Percentiles rank a stretch among this genome's conserved stretches.
phyloP scores from a whole-genome alignment of 2,329 filamentous ascomycete genomes.

The Verticillium dahliae region DNA sequence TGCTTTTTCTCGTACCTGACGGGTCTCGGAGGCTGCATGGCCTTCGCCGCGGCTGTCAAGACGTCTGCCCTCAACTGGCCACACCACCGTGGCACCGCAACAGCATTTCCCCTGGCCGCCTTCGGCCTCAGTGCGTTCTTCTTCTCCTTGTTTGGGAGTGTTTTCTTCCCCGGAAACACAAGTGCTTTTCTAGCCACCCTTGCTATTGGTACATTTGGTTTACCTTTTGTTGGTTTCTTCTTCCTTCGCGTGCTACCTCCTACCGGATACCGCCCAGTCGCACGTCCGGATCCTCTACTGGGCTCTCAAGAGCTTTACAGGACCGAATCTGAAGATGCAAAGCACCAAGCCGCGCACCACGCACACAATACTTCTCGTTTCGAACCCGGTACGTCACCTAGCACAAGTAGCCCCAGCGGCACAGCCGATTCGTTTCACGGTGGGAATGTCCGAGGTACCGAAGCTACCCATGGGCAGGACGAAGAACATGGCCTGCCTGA shows the following conservation, averaged over 20 bases:
- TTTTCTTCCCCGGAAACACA: conserved; percentile 79
- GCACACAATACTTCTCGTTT: conserved; percentile 26
- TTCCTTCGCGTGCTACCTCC: conserved; percentile 73
- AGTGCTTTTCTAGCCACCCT: conserved; percentile 75
- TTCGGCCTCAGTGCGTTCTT: conserved; percentile 96
- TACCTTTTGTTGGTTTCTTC: conserved; percentile 74
- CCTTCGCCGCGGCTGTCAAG: conserved; percentile 87
- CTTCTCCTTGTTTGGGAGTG: conserved; percentile 73
- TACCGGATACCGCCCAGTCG: conserved; percentile 51
- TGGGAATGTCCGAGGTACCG: conserved; percentile 10
- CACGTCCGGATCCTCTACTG: conserved; percentile 20
- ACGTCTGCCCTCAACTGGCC: conserved; percentile 86
- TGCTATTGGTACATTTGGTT: conserved; percentile 67
- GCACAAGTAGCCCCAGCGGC: conserved; percentile 4
- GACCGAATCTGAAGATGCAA: conserved; percentile 34
- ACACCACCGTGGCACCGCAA: conserved; percentile 83
- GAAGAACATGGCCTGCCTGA: conserved; percentile 15
- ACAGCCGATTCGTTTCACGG: conserved; percentile 3
- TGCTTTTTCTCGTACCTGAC: conserved; percentile 83
- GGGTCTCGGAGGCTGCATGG: conserved; percentile 81
- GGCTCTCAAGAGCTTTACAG: conserved; percentile 29
- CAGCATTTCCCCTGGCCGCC: conserved; percentile 84
- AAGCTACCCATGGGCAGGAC: conserved; percentile 13
- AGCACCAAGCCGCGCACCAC: conserved; percentile 30
- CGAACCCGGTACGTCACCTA: conserved; percentile 61